Evolutionary conservation across 2,329 filamentous ascomycete genomes (phyloP).

Genomic region (Parascedosporium putredinis): DNA sequence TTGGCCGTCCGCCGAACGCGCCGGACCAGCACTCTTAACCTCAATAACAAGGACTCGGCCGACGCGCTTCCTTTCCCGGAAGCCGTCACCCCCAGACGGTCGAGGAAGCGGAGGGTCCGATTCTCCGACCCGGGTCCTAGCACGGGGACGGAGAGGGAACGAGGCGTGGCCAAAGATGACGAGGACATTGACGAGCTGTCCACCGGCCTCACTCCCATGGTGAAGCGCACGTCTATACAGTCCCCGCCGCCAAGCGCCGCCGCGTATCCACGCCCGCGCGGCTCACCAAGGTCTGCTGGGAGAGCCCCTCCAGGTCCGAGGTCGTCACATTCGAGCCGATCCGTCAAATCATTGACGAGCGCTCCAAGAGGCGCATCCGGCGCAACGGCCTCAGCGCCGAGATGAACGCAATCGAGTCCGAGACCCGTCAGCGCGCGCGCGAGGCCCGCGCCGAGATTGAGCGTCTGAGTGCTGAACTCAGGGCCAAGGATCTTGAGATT

Average conservation of each 20-base stretch:
- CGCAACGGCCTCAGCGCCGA: constrained; percentile 48
- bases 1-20: constrained; percentile 44
- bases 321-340: constrained; percentile 35
- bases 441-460: constrained; percentile 36
- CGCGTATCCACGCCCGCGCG: constrained; percentile 34
- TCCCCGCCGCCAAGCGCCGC: constrained; percentile 24
- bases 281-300: neutral
- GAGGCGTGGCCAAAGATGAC: too few relatives aligned
- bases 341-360: constrained; percentile 44
- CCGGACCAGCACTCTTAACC: constrained; percentile 28
- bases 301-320: constrained; percentile 16
- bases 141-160: too few relatives aligned
- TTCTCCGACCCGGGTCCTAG: constrained; percentile 46
- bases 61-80: neutral
- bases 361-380: constrained; percentile 45
- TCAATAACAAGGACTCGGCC: constrained; percentile 13
- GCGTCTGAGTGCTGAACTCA: constrained; percentile 36
- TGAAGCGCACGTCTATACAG: constrained; percentile 38
- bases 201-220: constrained; percentile 49
- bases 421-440: constrained; percentile 30
- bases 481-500: constrained; percentile 41
- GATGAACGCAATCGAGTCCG: constrained; percentile 40
- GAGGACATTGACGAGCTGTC: constrained; percentile 18
- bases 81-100: constrained; percentile 18
- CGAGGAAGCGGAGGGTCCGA: constrained; percentile 38